A percentile compares a stretch with the other conserved stretches of the same genome.
Evolutionary conservation across 495 filamentous ascomycete species (phyloP).

Genomic region (Penicillium soppii): DNA sequence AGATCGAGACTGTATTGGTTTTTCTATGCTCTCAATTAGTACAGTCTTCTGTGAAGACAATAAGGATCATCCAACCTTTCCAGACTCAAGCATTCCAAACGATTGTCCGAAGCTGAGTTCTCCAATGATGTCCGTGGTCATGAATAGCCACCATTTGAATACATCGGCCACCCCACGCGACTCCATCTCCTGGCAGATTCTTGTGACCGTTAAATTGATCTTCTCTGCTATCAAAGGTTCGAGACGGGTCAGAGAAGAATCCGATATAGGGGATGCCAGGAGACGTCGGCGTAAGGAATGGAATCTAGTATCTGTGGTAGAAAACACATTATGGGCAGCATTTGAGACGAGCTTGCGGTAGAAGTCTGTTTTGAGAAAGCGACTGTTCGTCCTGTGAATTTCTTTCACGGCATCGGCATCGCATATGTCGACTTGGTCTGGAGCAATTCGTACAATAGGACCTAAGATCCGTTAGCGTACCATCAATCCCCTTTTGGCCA

Average conservation of each 20-base stretch:
- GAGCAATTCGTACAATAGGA: slow-evolving; percentile 41
- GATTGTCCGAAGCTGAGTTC: slow-evolving; percentile 58
- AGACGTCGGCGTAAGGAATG: slow-evolving; percentile 35
- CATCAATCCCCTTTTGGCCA: background rate
- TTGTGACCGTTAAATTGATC: slow-evolving; percentile 30
- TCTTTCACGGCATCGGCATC: slow-evolving; percentile 33
- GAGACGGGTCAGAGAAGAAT: slow-evolving; percentile 24
- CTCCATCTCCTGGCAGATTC: slow-evolving; percentile 34
- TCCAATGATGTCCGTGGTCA: slow-evolving; percentile 57
- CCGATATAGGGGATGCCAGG: slow-evolving; percentile 40
- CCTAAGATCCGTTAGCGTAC: slow-evolving; percentile 22
- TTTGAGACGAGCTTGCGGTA: slow-evolving; percentile 18
- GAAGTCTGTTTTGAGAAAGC: slow-evolving; percentile 23
- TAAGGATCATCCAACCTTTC: slow-evolving; percentile 43
- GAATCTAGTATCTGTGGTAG: slow-evolving; percentile 23
- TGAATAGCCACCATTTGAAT: slow-evolving; percentile 56
- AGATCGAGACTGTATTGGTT: slow-evolving; percentile 43
- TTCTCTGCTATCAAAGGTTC: slow-evolving; percentile 28
- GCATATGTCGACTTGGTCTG: slow-evolving; percentile 37
- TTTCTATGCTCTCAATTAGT: slow-evolving; percentile 21
- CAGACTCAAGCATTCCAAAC: slow-evolving; percentile 53
- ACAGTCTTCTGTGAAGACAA: no score
- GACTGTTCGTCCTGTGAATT: slow-evolving; percentile 38
- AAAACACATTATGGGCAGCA: slow-evolving; percentile 30
- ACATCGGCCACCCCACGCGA: slow-evolving; percentile 40